Evolutionary conservation across 225 moss, liverwort and hornwort genomes (phyloP).

Genomic region (Bryoerythrophyllum caledonicum): DNA sequence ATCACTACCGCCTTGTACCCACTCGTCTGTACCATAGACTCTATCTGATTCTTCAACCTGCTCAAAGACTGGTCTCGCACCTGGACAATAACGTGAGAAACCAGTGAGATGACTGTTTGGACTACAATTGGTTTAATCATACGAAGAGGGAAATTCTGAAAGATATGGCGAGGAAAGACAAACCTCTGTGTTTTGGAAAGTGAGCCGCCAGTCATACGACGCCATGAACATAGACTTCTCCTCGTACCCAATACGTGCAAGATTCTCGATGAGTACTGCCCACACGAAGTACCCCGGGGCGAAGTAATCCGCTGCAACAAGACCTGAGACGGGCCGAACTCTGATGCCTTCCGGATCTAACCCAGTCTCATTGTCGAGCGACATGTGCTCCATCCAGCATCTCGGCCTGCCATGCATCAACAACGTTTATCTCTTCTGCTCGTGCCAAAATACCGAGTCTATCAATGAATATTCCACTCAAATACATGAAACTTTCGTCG

Average conservation of each 20-base stretch:
- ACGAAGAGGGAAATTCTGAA: no score
- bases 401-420: constrained; percentile 40
- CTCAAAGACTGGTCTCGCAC: constrained; percentile 70
- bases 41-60: constrained; percentile 75
- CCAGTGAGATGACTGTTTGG: no score
- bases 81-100: constrained; percentile 35
- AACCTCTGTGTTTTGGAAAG: constrained; percentile 65
- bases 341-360: constrained; percentile 63
- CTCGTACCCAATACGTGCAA: constrained; percentile 56
- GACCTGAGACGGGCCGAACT: constrained; percentile 61
- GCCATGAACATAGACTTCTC: constrained; percentile 65
- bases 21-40: constrained; percentile 74
- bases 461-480: neutral
- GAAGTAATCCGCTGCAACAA: constrained; percentile 66
- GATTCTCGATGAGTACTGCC: constrained; percentile 63
- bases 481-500: neutral
- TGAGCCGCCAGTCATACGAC: constrained; percentile 64
- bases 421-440: neutral
- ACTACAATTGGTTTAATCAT: no score
- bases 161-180: neutral
- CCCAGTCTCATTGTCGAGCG: constrained; percentile 63
- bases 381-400: constrained; percentile 74
- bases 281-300: constrained; percentile 68
- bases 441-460: neutral
- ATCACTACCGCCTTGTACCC: constrained; percentile 81